These are phyloP conservation scores for Torulaspora microellipsoides DNA, from an alignment of 805 yeast genomes.

Conservation along the genomic window DNA sequence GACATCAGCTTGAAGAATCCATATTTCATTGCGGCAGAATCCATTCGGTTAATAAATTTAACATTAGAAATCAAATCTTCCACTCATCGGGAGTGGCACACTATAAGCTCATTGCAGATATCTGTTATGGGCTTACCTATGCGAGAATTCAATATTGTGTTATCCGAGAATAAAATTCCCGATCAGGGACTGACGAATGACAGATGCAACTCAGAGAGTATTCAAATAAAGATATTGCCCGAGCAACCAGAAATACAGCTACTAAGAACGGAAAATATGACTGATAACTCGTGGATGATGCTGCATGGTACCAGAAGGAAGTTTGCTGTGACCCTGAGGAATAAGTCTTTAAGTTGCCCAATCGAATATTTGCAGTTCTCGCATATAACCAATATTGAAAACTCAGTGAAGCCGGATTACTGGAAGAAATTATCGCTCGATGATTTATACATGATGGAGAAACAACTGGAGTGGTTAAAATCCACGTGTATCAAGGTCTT, in stretches of 20 bases:
- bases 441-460: constrained; percentile 28
- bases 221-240: constrained; percentile 22
- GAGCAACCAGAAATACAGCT: constrained; percentile 32
- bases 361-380: constrained; percentile 25
- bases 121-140: constrained; percentile 25
- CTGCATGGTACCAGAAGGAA: constrained; percentile 29
- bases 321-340: constrained; percentile 22
- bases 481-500: constrained; percentile 17
- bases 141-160: constrained; percentile 15
- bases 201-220: constrained; percentile 7
- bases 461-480: constrained; percentile 24
- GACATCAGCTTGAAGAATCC: constrained; percentile 22
- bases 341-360: constrained; percentile 25
- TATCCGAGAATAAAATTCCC: constrained; percentile 10
- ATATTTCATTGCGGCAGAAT: constrained; percentile 37
- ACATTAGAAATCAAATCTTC: constrained; percentile 20
- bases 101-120: constrained; percentile 16
- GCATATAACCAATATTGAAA: constrained; percentile 24
- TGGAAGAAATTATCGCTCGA: constrained; percentile 29
- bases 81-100: constrained; percentile 11
- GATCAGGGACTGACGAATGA: background rate
- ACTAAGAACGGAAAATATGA: constrained; percentile 21
- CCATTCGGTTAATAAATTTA: constrained; percentile 35
- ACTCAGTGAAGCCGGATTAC: constrained; percentile 23
- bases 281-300: constrained; percentile 29